Evolutionary conservation across 2,329 filamentous ascomycete species (phyloP).

Genomic region (Colletotrichum siamense): DNA sequence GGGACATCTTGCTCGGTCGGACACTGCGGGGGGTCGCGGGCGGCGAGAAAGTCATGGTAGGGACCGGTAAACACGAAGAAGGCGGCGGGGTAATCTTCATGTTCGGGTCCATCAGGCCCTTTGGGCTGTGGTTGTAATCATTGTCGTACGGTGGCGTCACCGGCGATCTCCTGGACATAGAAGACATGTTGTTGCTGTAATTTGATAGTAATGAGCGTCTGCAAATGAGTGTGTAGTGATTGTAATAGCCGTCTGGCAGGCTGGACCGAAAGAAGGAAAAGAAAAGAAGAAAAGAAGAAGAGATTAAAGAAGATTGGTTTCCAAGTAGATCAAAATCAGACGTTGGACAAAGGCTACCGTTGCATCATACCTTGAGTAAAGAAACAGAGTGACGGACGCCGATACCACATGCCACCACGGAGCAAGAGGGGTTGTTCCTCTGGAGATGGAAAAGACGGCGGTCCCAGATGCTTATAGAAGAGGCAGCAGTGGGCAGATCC

Average conservation of each 20-base stretch:
- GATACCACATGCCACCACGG: not conserved
- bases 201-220: not conserved
- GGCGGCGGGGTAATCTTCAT: not conserved
- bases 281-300: not conserved
- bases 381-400: slow-evolving; percentile 1
- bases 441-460: slow-evolving; percentile 13
- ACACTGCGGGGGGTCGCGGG: slow-evolving; percentile 26
- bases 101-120: not conserved
- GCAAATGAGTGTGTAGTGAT: not conserved
- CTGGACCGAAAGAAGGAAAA: not conserved
- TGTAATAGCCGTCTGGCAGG: not conserved
- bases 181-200: not conserved
- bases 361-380: not conserved
- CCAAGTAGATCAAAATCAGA: not conserved
- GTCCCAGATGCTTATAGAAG: slow-evolving; percentile 12
- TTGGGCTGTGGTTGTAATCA: not conserved
- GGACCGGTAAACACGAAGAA: not conserved
- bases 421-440: slow-evolving; percentile 3
- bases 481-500: not conserved
- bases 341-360: not conserved
- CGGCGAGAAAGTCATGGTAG: slow-evolving; percentile 26
- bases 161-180: slow-evolving; percentile 6
- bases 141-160: slow-evolving; percentile 18
- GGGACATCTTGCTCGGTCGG: slow-evolving; percentile 26
- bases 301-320: not conserved